These are phyloP conservation scores for Hypholoma sublateritium DNA, from an alignment of 768 basidiomycete genomes.

Conservation along the genomic window DNA sequence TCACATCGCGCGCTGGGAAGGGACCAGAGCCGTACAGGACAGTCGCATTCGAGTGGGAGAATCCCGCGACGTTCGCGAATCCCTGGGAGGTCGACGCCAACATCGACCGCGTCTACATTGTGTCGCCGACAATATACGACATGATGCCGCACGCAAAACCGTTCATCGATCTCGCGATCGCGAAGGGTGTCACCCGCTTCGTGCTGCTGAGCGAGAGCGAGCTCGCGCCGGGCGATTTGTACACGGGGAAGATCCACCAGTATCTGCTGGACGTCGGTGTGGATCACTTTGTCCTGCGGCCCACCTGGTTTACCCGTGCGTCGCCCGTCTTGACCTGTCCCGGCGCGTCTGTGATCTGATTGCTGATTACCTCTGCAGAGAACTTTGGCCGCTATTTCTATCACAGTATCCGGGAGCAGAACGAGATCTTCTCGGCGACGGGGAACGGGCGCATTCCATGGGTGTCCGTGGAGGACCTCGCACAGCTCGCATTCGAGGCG, in stretches of 20 bases:
- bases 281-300: conserved; percentile 27
- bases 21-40: conserved; percentile 27
- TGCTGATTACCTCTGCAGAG: conserved; percentile 17
- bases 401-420: conserved; percentile 20
- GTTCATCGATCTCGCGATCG: conserved; percentile 31
- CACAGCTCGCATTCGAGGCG: conserved; percentile 25
- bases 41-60: conserved; percentile 35
- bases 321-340: neutral
- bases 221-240: conserved; percentile 15
- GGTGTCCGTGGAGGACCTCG: conserved; percentile 28
- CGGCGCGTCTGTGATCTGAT: neutral
- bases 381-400: conserved; percentile 24
- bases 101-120: conserved; percentile 31
- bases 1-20: conserved; percentile 29
- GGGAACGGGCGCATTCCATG: conserved; percentile 22
- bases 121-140: conserved; percentile 24
- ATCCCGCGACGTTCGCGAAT: conserved; percentile 28
- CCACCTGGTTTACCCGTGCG: conserved; percentile 32
- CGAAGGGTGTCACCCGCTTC: conserved; percentile 31
- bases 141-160: conserved; percentile 21
- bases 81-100: conserved; percentile 25
- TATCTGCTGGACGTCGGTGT: conserved; percentile 24
- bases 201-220: conserved; percentile 25
- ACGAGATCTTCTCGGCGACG: conserved; percentile 19
- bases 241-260: conserved; percentile 26